phyloP scores from a whole-genome alignment of 352 stramenopile genomes.

The Pythium dissotocum region DNA sequence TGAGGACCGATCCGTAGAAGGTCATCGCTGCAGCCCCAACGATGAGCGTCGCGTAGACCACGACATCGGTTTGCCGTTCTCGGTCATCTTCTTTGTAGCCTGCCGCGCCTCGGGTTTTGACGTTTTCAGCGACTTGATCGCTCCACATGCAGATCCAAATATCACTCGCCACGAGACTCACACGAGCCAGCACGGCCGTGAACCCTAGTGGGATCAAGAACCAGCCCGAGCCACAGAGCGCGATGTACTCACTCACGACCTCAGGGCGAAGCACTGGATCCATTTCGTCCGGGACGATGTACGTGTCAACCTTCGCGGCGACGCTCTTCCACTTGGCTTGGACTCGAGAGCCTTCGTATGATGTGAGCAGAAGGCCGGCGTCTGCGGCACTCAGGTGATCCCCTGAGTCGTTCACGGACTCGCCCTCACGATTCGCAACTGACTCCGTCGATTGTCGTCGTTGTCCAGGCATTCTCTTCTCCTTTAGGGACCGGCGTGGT shows the following conservation, averaged over 20 bases:
- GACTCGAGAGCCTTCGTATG: slow-evolving; percentile 9
- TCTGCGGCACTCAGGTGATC: not conserved
- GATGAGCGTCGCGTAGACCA: slow-evolving; percentile 27
- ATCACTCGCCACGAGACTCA: slow-evolving; percentile 21
- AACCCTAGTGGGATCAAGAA: slow-evolving; percentile 22
- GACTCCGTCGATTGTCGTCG: not conserved
- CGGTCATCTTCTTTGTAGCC: slow-evolving; percentile 1
- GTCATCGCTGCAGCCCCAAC: slow-evolving; percentile 19
- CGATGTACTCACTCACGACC: slow-evolving; percentile 12
- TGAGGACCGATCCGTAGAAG: slow-evolving; percentile 23
- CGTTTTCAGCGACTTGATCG: slow-evolving; percentile 13
- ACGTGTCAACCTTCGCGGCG: slow-evolving; percentile 6
- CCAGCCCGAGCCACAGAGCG: slow-evolving; percentile 23
- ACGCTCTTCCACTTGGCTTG: slow-evolving; percentile 19
- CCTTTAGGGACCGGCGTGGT: slow-evolving; percentile 1
- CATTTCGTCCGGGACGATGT: slow-evolving; percentile 4
- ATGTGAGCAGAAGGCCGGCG: slow-evolving; percentile 2
- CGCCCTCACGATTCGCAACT: not conserved
- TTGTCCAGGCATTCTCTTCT: slow-evolving; percentile 1
- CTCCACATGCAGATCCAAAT: slow-evolving; percentile 32
- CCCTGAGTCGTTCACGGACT: not conserved
- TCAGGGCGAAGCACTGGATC: slow-evolving; percentile 6
- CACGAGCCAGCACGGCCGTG: slow-evolving; percentile 11
- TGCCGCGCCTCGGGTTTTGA: not conserved
- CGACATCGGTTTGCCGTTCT: slow-evolving; percentile 19